A percentile compares a stretch with the other conserved stretches of the same genome.
phyloP scores from a whole-genome alignment of 345 rosid genomes.

The Kernera saxatilis region DNA sequence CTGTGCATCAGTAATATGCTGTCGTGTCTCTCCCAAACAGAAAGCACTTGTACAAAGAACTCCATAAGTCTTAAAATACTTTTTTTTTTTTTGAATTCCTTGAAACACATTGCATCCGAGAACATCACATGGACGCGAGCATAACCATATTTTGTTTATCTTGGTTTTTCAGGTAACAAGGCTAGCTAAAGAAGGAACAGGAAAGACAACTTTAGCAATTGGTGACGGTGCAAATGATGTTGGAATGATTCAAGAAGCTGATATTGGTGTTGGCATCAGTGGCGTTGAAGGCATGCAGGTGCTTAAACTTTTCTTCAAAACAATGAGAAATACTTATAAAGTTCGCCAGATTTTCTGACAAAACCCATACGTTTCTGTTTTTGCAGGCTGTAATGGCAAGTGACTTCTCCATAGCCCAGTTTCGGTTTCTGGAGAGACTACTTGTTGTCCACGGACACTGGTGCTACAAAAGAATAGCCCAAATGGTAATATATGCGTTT shows the following conservation, averaged over 20 bases:
- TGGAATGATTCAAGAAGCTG: constrained; percentile 96
- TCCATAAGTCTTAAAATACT: neutral
- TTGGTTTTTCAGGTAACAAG: constrained; percentile 50
- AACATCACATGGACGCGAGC: neutral
- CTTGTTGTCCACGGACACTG: constrained; percentile 79
- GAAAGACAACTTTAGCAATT: constrained; percentile 63
- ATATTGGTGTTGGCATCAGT: constrained; percentile 82
- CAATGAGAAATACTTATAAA: neutral
- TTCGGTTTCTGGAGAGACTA: constrained; percentile 59
- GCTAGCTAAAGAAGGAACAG: constrained; percentile 62
- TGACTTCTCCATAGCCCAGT: constrained; percentile 76
- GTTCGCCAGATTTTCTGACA: neutral
- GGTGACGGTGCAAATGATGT: constrained; percentile 92
- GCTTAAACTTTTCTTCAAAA: neutral
- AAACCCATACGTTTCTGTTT: neutral
- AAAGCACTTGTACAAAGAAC: constrained; percentile 55
- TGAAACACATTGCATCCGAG: neutral
- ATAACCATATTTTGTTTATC: neutral
- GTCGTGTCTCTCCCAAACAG: constrained; percentile 85
- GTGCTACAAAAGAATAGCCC: constrained; percentile 76
- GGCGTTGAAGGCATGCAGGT: constrained; percentile 96
- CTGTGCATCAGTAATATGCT: constrained; percentile 84
- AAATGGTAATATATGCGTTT: constrained; percentile 48
- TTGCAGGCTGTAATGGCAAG: constrained; percentile 86
- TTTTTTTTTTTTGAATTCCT: neutral